Evolutionary conservation across 2,329 filamentous ascomycete species (phyloP).

Genomic region (Alternaria ventricosa): DNA sequence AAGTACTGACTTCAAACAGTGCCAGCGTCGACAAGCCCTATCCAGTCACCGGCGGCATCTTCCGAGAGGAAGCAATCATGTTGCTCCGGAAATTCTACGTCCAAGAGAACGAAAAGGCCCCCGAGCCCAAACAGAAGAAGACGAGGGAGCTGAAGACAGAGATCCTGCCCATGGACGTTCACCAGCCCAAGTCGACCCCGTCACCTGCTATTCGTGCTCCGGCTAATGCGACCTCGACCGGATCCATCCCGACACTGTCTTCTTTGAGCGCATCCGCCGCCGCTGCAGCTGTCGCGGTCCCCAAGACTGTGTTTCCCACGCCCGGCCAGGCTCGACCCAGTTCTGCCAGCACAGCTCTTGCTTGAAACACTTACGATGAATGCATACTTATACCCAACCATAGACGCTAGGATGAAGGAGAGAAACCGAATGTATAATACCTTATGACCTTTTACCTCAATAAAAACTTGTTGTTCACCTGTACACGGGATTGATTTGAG

Average conservation of each 20-base stretch:
- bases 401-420: not conserved
- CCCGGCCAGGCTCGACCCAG: constrained; percentile 1
- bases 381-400: constrained; percentile 2
- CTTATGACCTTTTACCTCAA: constrained; percentile 1
- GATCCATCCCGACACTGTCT: constrained; percentile 8
- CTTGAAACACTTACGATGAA: not conserved
- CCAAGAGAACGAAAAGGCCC: constrained; percentile 90
- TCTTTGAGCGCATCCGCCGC: constrained; percentile 7
- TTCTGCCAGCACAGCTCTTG: constrained; percentile 6
- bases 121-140: constrained; percentile 69
- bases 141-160: constrained; percentile 68
- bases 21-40: constrained; percentile 79
- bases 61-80: constrained; percentile 91
- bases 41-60: constrained; percentile 84
- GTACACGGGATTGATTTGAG: not conserved
- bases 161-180: constrained; percentile 57
- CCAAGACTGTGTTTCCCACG: not conserved
- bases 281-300: not conserved
- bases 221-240: constrained; percentile 1
- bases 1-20: constrained; percentile 43
- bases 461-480: not conserved
- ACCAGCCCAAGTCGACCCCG: constrained; percentile 43
- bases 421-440: constrained; percentile 6
- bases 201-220: constrained; percentile 21
- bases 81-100: constrained; percentile 93